A percentile compares a stretch with the other conserved stretches of the same genome.
Evolutionary conservation across 2,329 filamentous ascomycete species (phyloP).

Genomic region (Alternaria sp.): DNA sequence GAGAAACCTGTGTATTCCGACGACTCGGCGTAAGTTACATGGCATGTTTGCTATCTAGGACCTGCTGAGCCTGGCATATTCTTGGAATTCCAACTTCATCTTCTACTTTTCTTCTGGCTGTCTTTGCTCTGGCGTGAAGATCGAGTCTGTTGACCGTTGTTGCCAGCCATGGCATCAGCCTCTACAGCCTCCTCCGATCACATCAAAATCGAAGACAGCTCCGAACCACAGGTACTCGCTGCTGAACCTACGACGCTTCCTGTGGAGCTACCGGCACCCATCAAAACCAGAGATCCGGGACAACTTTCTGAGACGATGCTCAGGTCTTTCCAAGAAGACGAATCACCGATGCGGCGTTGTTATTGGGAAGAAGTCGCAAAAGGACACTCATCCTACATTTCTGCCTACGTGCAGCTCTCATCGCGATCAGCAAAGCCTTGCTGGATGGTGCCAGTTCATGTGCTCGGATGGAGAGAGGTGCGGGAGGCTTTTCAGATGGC

Average conservation of each 20-base stretch:
- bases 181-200: neutral
- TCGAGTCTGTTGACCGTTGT: neutral
- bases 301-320: conserved; percentile 38
- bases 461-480: conserved; percentile 31
- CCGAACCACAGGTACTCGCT: conserved; percentile 9
- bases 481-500: conserved; percentile 39
- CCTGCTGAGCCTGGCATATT: neutral
- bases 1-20: conserved; percentile 4
- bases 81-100: neutral
- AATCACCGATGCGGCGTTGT: conserved; percentile 28
- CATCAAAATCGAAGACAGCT: conserved; percentile 16
- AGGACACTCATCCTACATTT: conserved; percentile 34
- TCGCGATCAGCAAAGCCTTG: conserved; percentile 37
- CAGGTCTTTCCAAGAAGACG: conserved; percentile 40
- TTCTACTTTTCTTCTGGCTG: neutral
- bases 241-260: neutral
- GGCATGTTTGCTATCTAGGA: conserved; percentile 9
- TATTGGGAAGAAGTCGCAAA: conserved; percentile 33
- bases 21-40: conserved; percentile 9
- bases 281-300: conserved; percentile 39
- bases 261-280: conserved; percentile 10
- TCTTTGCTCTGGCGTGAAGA: neutral
- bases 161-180: conserved; percentile 5
- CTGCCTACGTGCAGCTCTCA: conserved; percentile 42
- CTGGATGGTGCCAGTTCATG: conserved; percentile 38